Evolutionary conservation across 164 flowering plant species (phyloP).

Genomic region (Warburgia ugandensis): DNA sequence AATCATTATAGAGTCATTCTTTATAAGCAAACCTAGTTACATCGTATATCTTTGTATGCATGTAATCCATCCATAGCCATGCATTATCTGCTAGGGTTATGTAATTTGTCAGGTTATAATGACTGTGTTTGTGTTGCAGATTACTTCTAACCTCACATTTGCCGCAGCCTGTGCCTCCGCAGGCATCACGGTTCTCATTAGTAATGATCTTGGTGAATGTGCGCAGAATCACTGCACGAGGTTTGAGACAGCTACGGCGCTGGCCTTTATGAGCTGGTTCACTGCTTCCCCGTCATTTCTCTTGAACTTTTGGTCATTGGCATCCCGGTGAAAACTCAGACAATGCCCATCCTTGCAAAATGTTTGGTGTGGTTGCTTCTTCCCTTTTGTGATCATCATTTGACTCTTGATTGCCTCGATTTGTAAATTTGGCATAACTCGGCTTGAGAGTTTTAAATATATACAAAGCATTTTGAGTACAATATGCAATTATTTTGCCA

Average conservation of each 20-base stretch:
- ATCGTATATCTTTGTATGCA: no score
- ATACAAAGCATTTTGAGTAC: background rate
- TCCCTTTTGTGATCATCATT: background rate
- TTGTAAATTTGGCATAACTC: background rate
- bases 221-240: slow-evolving; percentile 46
- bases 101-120: no score
- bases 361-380: background rate
- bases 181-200: slow-evolving; percentile 65
- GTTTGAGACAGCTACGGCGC: slow-evolving; percentile 74
- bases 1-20: no score
- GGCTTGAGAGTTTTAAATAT: background rate
- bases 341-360: background rate
- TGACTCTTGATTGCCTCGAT: background rate
- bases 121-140: slow-evolving; percentile 9
- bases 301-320: slow-evolving; percentile 75
- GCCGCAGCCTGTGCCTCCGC: slow-evolving; percentile 23
- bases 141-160: slow-evolving; percentile 20
- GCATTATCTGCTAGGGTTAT: background rate
- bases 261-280: slow-evolving; percentile 90
- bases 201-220: slow-evolving; percentile 61
- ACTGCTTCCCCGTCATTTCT: slow-evolving; percentile 62
- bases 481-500: background rate
- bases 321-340: slow-evolving; percentile 29
- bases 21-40: no score
- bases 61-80: no score